Evolutionary conservation across 2,329 filamentous ascomycete genomes (phyloP), one percentile per base, ranked within the genome.

Genomic region (Dactylonectria estremocensis): DNA sequence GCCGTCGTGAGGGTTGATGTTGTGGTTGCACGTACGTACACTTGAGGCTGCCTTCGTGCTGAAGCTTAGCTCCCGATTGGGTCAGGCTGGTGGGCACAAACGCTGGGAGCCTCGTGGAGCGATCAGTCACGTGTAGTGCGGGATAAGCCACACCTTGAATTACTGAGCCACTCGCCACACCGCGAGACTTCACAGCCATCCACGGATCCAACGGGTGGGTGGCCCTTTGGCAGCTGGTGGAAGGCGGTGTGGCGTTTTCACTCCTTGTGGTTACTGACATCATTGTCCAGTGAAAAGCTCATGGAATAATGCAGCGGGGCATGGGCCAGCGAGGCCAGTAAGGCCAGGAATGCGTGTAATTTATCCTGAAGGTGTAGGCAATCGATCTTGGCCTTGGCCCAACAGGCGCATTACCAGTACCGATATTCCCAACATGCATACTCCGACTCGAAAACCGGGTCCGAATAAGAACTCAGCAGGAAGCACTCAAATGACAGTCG

Each of bases 21-120:
- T 52, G 66, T 76, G 69, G 67, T 69, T 57, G 73, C 67, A 75
- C 75, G 70, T 77, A 78, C 76, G 76, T 78, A 78, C 69, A 72
- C 71, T 77, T 71, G 75, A 77, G 75, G 75, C 75, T 77, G 75
- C 75, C 75, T 77, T 76, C 72, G 70, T 76, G 63, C 59, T 67
- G 66, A 68, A 77, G 75, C 74, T 77, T 73, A 74, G 74, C 71
- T 77, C 74, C 73, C 71, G 65, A 76, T 76, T 76, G 74, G 74
- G 70, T 55, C 67, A 71, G 68, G 67, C 64, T 63, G 56, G 54
- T 59, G 46, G 53, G 56, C 45, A 37, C 14, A 58, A 54, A 22
- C 55, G 61, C 46, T 56, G 16, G 16, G 56, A 68, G 67, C 67
- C 63, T 68, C 54, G 46, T 49, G 11, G 11, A 62, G 24, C n/a